A percentile compares a stretch with the other conserved stretches of the same genome.
phyloP scores from a whole-genome alignment of 2,329 filamentous ascomycete genomes.

The Fusarium verrucosum region DNA sequence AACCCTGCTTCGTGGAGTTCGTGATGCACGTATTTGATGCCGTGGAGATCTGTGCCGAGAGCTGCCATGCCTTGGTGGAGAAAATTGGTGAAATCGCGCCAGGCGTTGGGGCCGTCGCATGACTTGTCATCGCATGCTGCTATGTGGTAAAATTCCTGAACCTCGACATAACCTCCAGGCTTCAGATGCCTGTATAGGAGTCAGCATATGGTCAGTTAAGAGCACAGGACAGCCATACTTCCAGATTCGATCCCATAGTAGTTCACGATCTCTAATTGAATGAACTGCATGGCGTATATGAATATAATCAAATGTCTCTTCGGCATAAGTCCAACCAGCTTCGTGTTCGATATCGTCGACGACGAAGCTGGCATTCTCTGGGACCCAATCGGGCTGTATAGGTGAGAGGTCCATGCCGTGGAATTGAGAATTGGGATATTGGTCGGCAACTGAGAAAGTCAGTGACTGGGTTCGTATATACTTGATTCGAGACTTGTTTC shows the following conservation, averaged over 20 bases:
- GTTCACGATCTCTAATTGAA: conserved; percentile 54
- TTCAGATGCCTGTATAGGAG: conserved; percentile 56
- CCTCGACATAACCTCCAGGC: conserved; percentile 61
- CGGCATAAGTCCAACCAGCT: conserved; percentile 59
- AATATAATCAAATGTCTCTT: conserved; percentile 59
- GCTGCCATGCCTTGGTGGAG: conserved; percentile 53
- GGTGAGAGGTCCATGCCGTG: conserved; percentile 62
- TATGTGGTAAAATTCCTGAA: conserved; percentile 57
- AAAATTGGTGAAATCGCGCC: conserved; percentile 57
- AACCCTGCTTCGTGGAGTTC: conserved; percentile 56
- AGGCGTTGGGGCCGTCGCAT: conserved; percentile 56
- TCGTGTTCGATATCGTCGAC: conserved; percentile 63
- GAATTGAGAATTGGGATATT: conserved; percentile 55
- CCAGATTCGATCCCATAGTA: conserved; percentile 55
- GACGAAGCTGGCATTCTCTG: conserved; percentile 61
- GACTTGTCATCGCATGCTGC: conserved; percentile 57
- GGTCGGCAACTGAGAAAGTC: conserved; percentile 55
- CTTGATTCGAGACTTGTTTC: neutral
- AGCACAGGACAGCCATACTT: conserved; percentile 46
- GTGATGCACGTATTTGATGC: conserved; percentile 49
- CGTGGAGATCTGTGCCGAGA: conserved; percentile 55
- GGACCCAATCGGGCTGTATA: conserved; percentile 62
- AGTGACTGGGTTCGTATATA: conserved; percentile 4
- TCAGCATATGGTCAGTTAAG: neutral
- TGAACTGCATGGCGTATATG: conserved; percentile 59